A percentile compares a stretch with the other conserved stretches of the same genome.
Evolutionary conservation across 495 filamentous ascomycete genomes (phyloP).

Genomic region (Podospora didyma): DNA sequence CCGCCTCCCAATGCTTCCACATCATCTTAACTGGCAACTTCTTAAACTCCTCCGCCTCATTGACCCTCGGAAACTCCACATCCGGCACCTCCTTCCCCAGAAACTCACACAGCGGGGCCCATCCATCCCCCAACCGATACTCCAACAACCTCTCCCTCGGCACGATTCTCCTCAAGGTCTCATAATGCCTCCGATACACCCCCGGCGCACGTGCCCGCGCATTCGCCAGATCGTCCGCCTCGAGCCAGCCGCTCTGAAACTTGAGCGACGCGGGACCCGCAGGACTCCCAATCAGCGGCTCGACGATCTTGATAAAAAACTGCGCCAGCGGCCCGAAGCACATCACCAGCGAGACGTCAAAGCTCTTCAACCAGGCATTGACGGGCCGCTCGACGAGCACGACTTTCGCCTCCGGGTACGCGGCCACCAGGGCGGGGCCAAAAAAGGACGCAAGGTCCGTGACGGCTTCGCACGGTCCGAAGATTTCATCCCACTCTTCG

Average conservation of each 20-base stretch:
- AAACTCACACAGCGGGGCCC: conserved; percentile 44
- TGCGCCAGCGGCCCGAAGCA: background rate
- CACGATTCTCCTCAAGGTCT: conserved; percentile 25
- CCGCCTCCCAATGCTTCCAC: too few species aligned
- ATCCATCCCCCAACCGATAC: conserved; percentile 40
- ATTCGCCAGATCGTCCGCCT: conserved; percentile 20
- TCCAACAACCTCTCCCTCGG: conserved; percentile 35
- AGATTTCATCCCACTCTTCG: conserved; percentile 40
- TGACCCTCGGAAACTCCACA: conserved; percentile 38
- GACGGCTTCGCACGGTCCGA: conserved; percentile 36
- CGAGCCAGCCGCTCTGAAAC: conserved; percentile 18
- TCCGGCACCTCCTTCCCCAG: conserved; percentile 36
- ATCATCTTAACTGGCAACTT: background rate
- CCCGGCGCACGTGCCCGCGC: background rate
- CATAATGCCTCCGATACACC: conserved; percentile 24
- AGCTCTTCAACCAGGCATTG: conserved; percentile 35
- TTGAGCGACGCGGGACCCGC: conserved; percentile 7
- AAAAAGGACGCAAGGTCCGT: conserved; percentile 36
- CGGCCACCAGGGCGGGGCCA: conserved; percentile 32
- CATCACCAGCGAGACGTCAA: conserved; percentile 6
- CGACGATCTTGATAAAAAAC: conserved; percentile 1
- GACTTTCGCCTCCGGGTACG: conserved; percentile 46
- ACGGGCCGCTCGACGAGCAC: conserved; percentile 34
- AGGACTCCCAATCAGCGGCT: conserved; percentile 6
- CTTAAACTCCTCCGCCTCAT: conserved; percentile 22